Percentiles rank a stretch among this genome's conserved stretches.
Evolutionary conservation across 2,329 filamentous ascomycete species (phyloP).

Genomic region (Beauveria asiatica): DNA sequence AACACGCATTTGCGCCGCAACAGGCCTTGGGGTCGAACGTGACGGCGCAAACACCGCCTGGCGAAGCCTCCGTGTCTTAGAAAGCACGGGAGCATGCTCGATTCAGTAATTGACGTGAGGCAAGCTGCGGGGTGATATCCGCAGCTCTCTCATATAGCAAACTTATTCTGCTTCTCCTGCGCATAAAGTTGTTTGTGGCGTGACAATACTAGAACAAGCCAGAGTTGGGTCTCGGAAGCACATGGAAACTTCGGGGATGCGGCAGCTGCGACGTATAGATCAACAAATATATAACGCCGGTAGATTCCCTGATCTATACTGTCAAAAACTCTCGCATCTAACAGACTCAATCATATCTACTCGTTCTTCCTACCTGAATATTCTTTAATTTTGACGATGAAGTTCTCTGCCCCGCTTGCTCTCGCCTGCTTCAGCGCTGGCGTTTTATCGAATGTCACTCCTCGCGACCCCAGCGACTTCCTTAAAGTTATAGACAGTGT

Average conservation of each 20-base stretch:
- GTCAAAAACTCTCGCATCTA: background rate
- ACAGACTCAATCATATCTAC: background rate
- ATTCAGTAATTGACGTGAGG: background rate
- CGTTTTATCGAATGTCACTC: background rate
- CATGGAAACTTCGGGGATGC: background rate
- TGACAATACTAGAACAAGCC: background rate
- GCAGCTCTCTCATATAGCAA: background rate
- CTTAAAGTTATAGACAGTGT: slow-evolving; percentile 13
- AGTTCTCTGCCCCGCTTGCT: slow-evolving; percentile 2
- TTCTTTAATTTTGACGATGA: background rate
- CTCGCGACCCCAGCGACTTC: background rate
- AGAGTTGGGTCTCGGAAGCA: slow-evolving; percentile 4
- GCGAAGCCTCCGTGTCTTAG: background rate
- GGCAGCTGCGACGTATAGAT: background rate
- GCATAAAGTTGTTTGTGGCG: background rate
- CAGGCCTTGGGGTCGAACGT: no score
- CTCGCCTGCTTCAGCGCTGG: slow-evolving; percentile 2
- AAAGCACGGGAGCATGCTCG: no score
- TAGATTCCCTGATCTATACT: background rate
- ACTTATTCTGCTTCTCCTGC: background rate
- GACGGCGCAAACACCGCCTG: background rate
- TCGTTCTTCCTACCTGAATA: background rate
- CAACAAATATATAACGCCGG: background rate
- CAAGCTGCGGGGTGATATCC: background rate
- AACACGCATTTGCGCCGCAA: background rate